Base-by-base conservation (phyloP, 352 stramenopile species). In the Phytophthora multivora region DNA sequence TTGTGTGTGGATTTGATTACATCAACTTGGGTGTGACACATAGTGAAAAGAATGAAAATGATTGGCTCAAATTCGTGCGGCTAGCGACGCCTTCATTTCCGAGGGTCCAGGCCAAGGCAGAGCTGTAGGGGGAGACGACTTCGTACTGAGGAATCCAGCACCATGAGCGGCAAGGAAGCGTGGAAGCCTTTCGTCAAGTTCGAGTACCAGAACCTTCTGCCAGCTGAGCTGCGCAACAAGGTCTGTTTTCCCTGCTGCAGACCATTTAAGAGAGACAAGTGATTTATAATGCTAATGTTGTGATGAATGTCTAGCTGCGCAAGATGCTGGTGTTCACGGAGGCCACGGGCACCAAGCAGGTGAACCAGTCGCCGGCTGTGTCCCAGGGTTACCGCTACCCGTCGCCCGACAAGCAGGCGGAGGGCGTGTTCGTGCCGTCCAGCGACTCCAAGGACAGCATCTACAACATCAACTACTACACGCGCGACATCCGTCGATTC, bases 381-480 rank as follows among this genome's bases (percentile, higher is more conserved):
- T 72, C 74, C 18, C 80, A 91, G 49, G 73, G 79, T 25, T 96
- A 82, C 68, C 86, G 88, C 59, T 91, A 91, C 56, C 88, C 88
- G 28, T 80, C 88, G 51, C 88, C 88, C 6, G 69, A 79, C 54
- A 90, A 77, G 69, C 82, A 92, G 69, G 63, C 80, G 1, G 73
- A 82, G 42, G 69, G 79, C 21, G 79, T 85, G 35, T 77, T 86
- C 68, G 86, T 95, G 58, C 88, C 88, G 26, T 85, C 83, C 21
- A 75, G 53, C 30, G 83, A 89, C 35, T 76, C 56, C 38, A 94
- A 93, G 70, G 88, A 92, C 31, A 77, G 72, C 59, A 56, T 93
- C 45, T 96, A 96, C 82, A 92, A 91, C 68, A 96, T 66, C 38
- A 69, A 95, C 36, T 96, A 95, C 81, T 96, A 96, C 74, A 95